Percentiles rank a stretch among this genome's conserved stretches.
Evolutionary conservation across 306 rosid species (phyloP).

Genomic region (Cucumis cinereus): DNA sequence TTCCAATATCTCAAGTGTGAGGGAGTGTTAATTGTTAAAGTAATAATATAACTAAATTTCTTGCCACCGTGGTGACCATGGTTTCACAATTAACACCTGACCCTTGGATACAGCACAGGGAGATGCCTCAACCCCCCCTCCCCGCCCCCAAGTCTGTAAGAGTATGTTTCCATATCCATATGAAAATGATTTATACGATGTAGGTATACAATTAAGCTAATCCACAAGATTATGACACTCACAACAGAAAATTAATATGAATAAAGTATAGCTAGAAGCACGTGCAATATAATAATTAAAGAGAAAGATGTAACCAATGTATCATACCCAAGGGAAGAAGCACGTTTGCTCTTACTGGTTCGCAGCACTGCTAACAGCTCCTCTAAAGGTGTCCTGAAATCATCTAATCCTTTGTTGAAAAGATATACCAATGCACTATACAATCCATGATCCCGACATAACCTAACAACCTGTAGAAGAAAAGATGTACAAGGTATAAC

Average conservation of each 20-base stretch:
- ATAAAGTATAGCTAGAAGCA: not conserved
- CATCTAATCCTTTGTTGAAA: constrained; percentile 89
- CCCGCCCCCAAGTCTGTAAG: no score
- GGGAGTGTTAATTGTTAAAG: no score
- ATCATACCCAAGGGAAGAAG: constrained; percentile 63
- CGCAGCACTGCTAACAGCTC: constrained; percentile 73
- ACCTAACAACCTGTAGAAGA: constrained; percentile 52
- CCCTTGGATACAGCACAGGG: no score
- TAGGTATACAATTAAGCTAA: no score
- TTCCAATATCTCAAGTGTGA: no score
- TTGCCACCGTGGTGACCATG: no score
- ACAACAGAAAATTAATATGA: not conserved
- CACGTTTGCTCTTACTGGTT: constrained; percentile 52
- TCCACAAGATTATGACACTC: not conserved
- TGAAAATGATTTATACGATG: no score
- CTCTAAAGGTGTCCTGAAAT: constrained; percentile 85
- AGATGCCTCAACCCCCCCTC: no score
- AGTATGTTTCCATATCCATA: no score
- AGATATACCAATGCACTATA: constrained; percentile 89
- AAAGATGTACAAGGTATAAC: constrained; percentile 8
- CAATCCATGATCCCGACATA: constrained; percentile 90
- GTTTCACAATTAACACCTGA: no score
- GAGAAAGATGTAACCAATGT: not conserved
- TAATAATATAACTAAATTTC: no score
- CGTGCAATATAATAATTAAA: not conserved